A percentile compares a stretch with the other conserved stretches of the same genome.
These are phyloP conservation scores for Achaetomiella virescens DNA, from an alignment of 495 filamentous ascomycete species.

Conservation along the genomic window DNA sequence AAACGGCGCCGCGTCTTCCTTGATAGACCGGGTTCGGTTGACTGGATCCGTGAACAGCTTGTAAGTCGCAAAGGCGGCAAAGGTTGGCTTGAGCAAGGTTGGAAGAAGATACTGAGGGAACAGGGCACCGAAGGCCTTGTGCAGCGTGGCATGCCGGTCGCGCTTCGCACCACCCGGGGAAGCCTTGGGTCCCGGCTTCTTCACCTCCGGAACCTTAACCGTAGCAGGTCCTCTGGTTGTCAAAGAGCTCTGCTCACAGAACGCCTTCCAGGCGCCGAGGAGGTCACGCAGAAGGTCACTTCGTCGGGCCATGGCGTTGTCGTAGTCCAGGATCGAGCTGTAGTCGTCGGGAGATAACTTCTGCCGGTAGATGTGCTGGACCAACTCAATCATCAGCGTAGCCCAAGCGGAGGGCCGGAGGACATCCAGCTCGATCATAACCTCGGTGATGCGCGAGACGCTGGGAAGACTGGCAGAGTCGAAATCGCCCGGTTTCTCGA, in stretches of 20 bases:
- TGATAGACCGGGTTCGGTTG: conserved; percentile 16
- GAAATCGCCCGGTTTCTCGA: conserved; percentile 31
- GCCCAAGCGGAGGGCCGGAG: conserved; percentile 30
- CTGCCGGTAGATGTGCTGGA: conserved; percentile 28
- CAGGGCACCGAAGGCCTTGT: conserved; percentile 25
- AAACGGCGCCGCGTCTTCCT: conserved; percentile 21
- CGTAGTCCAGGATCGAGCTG: conserved; percentile 17
- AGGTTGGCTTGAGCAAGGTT: conserved; percentile 22
- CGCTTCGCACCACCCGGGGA: conserved; percentile 8
- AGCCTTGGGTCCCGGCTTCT: not conserved
- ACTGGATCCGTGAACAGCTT: conserved; percentile 32
- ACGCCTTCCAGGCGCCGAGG: conserved; percentile 35
- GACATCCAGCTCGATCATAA: conserved; percentile 29
- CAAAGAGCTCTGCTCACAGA: conserved; percentile 27
- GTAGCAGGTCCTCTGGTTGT: conserved; percentile 5
- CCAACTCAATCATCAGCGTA: conserved; percentile 27
- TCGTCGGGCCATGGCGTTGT: conserved; percentile 23
- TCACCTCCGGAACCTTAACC: not conserved
- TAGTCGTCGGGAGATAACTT: conserved; percentile 20
- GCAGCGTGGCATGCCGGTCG: conserved; percentile 10
- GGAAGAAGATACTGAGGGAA: conserved; percentile 25
- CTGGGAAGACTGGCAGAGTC: conserved; percentile 30
- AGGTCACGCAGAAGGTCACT: conserved; percentile 36
- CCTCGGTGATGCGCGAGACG: conserved; percentile 35
- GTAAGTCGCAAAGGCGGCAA: conserved; percentile 39